phyloP scores from a whole-genome alignment of 441 rosid species.

The Dalechampia spathulata region DNA sequence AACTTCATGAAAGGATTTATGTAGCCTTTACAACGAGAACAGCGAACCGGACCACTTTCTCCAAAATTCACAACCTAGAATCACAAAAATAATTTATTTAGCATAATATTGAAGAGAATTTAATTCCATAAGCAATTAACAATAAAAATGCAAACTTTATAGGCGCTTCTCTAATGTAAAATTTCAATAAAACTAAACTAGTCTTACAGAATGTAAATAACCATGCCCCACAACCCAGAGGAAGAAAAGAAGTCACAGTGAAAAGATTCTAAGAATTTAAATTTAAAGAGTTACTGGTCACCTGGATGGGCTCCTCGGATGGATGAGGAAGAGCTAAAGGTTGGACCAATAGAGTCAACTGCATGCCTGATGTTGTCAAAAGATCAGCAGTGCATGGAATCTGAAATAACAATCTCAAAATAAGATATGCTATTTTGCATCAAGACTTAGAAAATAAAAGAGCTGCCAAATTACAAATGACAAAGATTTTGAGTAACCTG shows the following conservation, averaged over 20 bases:
- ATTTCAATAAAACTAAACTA: no score
- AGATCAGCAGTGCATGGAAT: slow-evolving; percentile 72
- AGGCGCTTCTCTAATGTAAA: no score
- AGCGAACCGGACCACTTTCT: slow-evolving; percentile 70
- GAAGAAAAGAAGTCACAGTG: slow-evolving; percentile 4
- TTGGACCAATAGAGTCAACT: slow-evolving; percentile 55
- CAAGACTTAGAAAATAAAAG: background rate
- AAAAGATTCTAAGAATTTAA: no score
- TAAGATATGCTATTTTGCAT: no score
- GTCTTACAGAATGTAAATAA: background rate
- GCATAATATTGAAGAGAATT: no score
- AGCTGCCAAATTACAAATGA: background rate
- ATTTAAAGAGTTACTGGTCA: no score
- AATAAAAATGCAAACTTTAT: background rate
- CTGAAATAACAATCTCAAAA: slow-evolving; percentile 17
- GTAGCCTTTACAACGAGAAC: slow-evolving; percentile 75
- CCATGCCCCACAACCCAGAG: background rate
- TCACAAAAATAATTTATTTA: no score
- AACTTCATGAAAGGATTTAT: slow-evolving; percentile 71
- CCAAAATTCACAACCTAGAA: slow-evolving; percentile 77
- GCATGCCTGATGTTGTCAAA: slow-evolving; percentile 63
- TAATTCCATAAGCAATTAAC: no score
- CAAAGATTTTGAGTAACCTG: slow-evolving; percentile 46
- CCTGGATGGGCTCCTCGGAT: slow-evolving; percentile 70
- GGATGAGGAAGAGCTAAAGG: slow-evolving; percentile 75